Percentiles rank a stretch among this genome's conserved stretches.
phyloP scores from a whole-genome alignment of 2,329 filamentous ascomycete genomes.

The Ramularia endophylla region DNA sequence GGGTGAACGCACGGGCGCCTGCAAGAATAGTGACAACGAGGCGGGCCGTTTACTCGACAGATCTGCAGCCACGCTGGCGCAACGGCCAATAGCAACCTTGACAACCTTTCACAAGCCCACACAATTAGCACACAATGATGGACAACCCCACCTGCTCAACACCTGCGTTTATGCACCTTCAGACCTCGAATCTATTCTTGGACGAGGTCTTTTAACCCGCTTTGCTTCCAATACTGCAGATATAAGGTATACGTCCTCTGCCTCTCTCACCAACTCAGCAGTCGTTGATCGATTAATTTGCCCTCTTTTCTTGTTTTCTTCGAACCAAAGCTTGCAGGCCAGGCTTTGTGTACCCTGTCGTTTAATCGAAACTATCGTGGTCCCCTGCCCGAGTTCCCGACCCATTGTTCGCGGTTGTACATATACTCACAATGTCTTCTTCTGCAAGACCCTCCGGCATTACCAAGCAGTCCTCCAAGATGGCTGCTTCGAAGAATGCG shows the following conservation, averaged over 20 bases:
- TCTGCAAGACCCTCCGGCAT: constrained; percentile 36
- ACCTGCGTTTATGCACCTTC: constrained; percentile 12
- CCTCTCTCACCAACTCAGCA: constrained; percentile 33
- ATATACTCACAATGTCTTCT: constrained; percentile 42
- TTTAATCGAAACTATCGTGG: constrained; percentile 31
- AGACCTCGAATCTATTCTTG: constrained; percentile 6
- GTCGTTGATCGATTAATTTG: constrained; percentile 44
- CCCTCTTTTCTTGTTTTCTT: constrained; percentile 34
- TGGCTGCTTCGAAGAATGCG: constrained; percentile 44
- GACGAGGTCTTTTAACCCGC: constrained; percentile 22
- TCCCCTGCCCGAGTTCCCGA: constrained; percentile 28
- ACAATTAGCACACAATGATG: constrained; percentile 22
- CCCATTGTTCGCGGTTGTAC: constrained; percentile 32
- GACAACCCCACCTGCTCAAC: constrained; percentile 17
- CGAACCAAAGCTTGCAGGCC: constrained; percentile 41
- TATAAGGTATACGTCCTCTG: constrained; percentile 42
- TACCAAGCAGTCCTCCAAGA: constrained; percentile 37
- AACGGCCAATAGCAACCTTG: constrained; percentile 20
- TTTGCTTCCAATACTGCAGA: constrained; percentile 38
- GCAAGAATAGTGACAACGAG: constrained; percentile 20
- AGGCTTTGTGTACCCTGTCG: constrained; percentile 42
- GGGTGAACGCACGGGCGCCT: constrained; percentile 16
- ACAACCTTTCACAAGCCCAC: constrained; percentile 15
- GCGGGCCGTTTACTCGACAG: constrained; percentile 19
- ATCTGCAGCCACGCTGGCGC: constrained; percentile 24